Conservation (phyloP, 1,139 yeast species). For the Wickerhamomyces sp. region DNA sequence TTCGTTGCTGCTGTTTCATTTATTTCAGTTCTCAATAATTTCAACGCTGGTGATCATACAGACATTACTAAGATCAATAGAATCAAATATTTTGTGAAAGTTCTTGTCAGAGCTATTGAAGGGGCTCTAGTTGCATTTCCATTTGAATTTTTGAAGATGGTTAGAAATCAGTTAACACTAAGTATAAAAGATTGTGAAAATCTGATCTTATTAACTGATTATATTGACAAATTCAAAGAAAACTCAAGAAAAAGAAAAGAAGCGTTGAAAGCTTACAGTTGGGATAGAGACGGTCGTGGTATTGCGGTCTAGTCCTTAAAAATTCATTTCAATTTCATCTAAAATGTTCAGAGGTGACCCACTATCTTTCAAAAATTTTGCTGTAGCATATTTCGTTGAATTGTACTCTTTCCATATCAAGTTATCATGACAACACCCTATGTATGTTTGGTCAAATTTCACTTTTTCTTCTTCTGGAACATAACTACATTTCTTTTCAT, state of each 20-base stretch:
- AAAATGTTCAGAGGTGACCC: slow-evolving; percentile 17
- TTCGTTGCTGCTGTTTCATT: slow-evolving; percentile 23
- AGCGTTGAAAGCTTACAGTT: slow-evolving; percentile 23
- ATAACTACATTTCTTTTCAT: slow-evolving; percentile 29
- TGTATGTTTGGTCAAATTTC: slow-evolving; percentile 27
- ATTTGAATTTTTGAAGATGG: slow-evolving; percentile 19
- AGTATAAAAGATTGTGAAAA: slow-evolving; percentile 26
- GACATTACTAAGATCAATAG: slow-evolving; percentile 18
- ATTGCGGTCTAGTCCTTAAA: slow-evolving; percentile 14
- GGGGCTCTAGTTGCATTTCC: slow-evolving; percentile 21
- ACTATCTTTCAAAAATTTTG: slow-evolving; percentile 13
- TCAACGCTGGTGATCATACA: slow-evolving; percentile 14
- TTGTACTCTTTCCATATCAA: slow-evolving; percentile 32
- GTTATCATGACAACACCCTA: slow-evolving; percentile 34
- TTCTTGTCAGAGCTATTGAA: slow-evolving; percentile 22
- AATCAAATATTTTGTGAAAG: slow-evolving; percentile 21
- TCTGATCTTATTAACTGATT: slow-evolving; percentile 21
- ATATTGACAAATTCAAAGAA: slow-evolving; percentile 17
- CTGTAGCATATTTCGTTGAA: slow-evolving; percentile 24
- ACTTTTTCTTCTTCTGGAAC: slow-evolving; percentile 33
- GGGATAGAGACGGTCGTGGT: slow-evolving; percentile 24
- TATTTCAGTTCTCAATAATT: slow-evolving; percentile 19
- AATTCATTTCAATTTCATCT: slow-evolving; percentile 18
- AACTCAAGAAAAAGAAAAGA: slow-evolving; percentile 21
- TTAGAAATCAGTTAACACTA: slow-evolving; percentile 20